Evolutionary conservation across 1,284 basidiomycete species (phyloP).

Genomic region (Microbotryum silenes-acaulis): DNA sequence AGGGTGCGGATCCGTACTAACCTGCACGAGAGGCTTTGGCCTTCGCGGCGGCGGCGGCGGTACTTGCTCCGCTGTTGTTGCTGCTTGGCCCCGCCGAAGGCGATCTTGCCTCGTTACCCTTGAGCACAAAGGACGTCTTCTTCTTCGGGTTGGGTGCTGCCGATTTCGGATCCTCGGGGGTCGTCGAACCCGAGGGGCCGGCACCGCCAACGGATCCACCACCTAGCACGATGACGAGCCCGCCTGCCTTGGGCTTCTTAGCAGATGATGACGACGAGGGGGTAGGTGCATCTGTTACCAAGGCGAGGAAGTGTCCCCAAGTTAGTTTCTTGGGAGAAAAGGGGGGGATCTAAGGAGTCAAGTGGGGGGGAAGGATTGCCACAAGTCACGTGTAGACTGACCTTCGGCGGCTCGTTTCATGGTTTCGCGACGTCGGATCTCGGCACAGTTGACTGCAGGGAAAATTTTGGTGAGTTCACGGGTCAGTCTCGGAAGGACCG

Average conservation of each 20-base stretch:
- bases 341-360: not conserved
- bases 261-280: not conserved
- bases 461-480: not conserved
- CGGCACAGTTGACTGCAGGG: slow-evolving; percentile 53
- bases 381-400: not conserved
- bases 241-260: slow-evolving; percentile 4
- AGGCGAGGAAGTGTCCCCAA: not conserved
- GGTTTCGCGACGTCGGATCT: slow-evolving; percentile 45
- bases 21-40: slow-evolving; percentile 44
- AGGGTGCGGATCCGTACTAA: not conserved
- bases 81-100: too few species aligned
- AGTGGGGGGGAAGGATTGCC: not conserved
- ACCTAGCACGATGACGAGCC: slow-evolving; percentile 25
- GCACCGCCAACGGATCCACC: too few species aligned
- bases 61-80: too few species aligned
- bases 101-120: not conserved
- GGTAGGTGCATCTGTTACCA: not conserved
- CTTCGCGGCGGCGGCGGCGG: slow-evolving; percentile 34
- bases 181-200: slow-evolving; percentile 2
- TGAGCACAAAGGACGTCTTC: not conserved
- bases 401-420: slow-evolving; percentile 33
- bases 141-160: slow-evolving; percentile 45
- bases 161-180: slow-evolving; percentile 27
- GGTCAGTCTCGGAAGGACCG: too few species aligned
- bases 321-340: not conserved